These are phyloP conservation scores for Myxozyma vanderwaltii DNA, from an alignment of 805 yeast species.

Conservation along the genomic window DNA sequence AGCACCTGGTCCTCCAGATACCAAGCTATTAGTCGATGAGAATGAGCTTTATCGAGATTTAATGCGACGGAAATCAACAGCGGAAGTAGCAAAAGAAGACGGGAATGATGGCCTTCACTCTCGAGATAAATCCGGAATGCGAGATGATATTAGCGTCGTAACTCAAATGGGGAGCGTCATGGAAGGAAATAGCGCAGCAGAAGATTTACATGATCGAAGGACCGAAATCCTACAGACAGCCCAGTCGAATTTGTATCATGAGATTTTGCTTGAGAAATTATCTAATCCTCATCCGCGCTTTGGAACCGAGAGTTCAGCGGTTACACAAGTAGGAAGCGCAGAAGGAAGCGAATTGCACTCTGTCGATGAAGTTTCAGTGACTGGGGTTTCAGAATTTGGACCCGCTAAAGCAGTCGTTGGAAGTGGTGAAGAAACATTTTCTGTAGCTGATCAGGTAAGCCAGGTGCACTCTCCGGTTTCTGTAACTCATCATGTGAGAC, in stretches of 20 bases:
- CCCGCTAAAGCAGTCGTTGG: neutral
- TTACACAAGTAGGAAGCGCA: conserved; percentile 6
- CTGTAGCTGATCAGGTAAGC: neutral
- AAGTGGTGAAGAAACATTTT: neutral
- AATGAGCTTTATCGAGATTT: conserved; percentile 25
- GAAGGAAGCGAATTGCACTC: conserved; percentile 6
- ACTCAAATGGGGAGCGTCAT: conserved; percentile 31
- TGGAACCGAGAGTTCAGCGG: conserved; percentile 17
- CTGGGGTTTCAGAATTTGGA: neutral
- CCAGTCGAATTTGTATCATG: conserved; percentile 23
- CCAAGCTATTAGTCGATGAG: conserved; percentile 11
- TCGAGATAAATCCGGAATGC: neutral
- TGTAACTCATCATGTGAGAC: conserved; percentile 1
- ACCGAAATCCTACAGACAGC: conserved; percentile 18
- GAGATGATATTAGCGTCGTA: conserved; percentile 22
- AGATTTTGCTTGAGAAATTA: conserved; percentile 22
- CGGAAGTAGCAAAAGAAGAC: neutral
- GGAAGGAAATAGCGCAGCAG: neutral
- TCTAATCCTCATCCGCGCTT: conserved; percentile 14
- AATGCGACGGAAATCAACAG: conserved; percentile 15
- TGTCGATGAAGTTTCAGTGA: neutral
- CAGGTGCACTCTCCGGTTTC: neutral
- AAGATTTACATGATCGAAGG: conserved; percentile 13
- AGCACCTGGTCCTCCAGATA: neutral
- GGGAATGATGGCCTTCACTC: neutral